Evolutionary conservation across 176 grass and related monocot species (phyloP), one percentile per base, ranked within the genome.

Genomic region (Typha latifolia): DNA sequence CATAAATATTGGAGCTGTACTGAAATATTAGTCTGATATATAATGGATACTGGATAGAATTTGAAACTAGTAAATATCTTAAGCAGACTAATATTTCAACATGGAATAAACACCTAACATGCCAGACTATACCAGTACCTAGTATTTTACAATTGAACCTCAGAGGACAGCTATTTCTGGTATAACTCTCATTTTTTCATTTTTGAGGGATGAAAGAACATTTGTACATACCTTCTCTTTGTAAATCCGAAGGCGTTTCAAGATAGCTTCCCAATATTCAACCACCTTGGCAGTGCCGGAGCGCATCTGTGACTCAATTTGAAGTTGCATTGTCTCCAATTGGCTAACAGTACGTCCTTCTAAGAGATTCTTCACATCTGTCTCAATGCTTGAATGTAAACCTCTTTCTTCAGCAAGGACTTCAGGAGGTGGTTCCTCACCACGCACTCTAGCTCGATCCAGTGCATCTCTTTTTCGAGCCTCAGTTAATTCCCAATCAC

Each of bases 251-350:
- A 99, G 94, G 55, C 82, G 81, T 65, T 99, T 93, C 61, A 99
- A 77, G 72, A 99, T 86, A 31, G 86, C 94, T 67, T 99, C 94
- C 94, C 94, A 93, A 63, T 99, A 99, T 72, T 99, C 94, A 71
- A 99, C 94, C 68, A 99, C 94, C 78, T 99, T 99, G 8, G 94
- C 94, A 24, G 85, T 90, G 61, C 94, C 94, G 67, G 94, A 90
- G 70, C 83, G 75, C 94, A 99, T 99, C 72, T 99, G 89, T 61
- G 79, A 90, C 49, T 99, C 94, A 64, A 99, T 93, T 77, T 99
- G 78, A 47, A 49, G 84, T 80, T 93, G 88, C 94, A 99, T 99
- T 63, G 71, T 66, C 80, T 90, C 94, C 49, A 93, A 70, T 52
- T 99, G 83, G 14, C 47, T 82, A 32, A 81, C 93, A 62, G 79